Conservation (phyloP, 306 rosid genomes). For the Rosa lucieae region DNA sequence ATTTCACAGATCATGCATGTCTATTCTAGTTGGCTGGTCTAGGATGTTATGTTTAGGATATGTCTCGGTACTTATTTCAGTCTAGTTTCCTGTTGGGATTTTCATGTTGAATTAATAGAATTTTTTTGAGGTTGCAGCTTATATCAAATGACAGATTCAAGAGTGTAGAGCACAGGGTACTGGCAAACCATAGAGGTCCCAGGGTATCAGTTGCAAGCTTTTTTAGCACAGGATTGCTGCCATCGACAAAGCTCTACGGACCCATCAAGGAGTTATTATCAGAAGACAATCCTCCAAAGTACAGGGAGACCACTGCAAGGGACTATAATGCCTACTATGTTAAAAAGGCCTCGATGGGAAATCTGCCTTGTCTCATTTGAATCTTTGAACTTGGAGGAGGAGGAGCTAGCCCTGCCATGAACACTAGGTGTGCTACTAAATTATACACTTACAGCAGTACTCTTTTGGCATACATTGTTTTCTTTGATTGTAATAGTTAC, state of each 20-base stretch:
- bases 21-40: not conserved
- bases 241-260: not conserved
- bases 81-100: not conserved
- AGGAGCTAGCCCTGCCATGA: not conserved
- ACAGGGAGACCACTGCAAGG: not conserved
- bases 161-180: conserved; percentile 35
- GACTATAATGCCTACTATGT: not conserved
- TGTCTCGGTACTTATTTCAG: not conserved
- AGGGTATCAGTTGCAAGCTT: not conserved
- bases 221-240: not conserved
- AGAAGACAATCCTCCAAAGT: conserved; percentile 8
- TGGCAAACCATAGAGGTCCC: conserved; percentile 23
- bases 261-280: conserved; percentile 13
- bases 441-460: not conserved
- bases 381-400: not conserved
- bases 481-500: not conserved
- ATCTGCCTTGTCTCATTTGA: conserved; percentile 2
- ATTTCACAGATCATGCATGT: not conserved
- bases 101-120: not conserved
- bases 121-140: not conserved
- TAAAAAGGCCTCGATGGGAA: not conserved
- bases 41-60: not conserved
- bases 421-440: not conserved
- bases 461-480: conserved; percentile 3
- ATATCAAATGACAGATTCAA: conserved; percentile 46